These are phyloP conservation scores for Silene vulgaris DNA, from an alignment of 179 eudicot species.

Conservation along the genomic window DNA sequence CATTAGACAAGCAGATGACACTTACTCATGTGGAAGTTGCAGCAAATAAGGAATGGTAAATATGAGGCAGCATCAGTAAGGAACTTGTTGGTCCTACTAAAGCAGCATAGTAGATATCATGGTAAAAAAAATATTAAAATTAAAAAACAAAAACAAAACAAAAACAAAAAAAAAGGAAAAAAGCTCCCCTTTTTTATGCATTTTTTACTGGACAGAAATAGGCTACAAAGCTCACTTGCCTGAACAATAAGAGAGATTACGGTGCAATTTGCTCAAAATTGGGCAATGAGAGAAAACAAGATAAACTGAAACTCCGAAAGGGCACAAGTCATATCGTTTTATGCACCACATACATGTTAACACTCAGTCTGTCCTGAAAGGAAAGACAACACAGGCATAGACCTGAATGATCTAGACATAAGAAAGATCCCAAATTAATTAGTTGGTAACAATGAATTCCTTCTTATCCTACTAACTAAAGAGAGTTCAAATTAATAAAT, in stretches of 20 bases:
- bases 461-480: conserved; percentile 1
- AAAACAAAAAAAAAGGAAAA: too few species aligned
- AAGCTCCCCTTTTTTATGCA: background rate
- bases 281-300: background rate
- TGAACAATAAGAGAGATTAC: conserved; percentile 4
- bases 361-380: background rate
- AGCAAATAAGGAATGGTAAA: background rate
- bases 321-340: background rate
- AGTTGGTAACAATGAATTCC: background rate
- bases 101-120: background rate
- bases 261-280: background rate
- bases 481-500: background rate
- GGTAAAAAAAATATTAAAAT: background rate
- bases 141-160: background rate
- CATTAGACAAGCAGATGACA: conserved; percentile 8
- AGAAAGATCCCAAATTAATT: background rate
- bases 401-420: background rate
- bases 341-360: background rate
- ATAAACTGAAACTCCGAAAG: background rate
- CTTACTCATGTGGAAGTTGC: conserved; percentile 1
- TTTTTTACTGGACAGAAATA: background rate
- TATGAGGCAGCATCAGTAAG: background rate
- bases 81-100: background rate
- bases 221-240: background rate
- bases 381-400: background rate